phyloP scores from a whole-genome alignment of 352 stramenopile species.

The Phytophthora crassamura region DNA sequence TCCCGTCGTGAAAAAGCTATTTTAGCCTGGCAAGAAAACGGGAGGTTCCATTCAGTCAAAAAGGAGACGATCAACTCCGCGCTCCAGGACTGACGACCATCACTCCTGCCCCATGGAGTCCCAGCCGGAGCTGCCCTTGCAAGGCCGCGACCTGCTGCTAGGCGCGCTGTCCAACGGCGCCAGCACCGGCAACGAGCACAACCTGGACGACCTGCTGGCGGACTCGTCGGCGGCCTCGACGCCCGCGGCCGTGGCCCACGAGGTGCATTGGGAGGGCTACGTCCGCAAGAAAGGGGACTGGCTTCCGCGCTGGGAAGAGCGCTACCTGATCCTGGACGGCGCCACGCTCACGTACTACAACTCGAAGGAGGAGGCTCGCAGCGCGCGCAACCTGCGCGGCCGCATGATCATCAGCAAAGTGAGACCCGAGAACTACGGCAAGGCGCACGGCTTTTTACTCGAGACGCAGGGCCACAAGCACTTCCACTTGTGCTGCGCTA shows the following conservation, averaged over 20 bases:
- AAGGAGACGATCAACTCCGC: slow-evolving; percentile 4
- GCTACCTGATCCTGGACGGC: slow-evolving; percentile 88
- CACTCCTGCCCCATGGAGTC: slow-evolving; percentile 30
- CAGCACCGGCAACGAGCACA: slow-evolving; percentile 8
- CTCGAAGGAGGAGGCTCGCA: slow-evolving; percentile 86
- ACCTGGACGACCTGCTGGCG: slow-evolving; percentile 47
- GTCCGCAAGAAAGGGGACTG: slow-evolving; percentile 91
- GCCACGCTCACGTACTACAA: slow-evolving; percentile 89
- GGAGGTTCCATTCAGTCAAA: slow-evolving; percentile 27
- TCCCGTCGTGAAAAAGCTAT: slow-evolving; percentile 35
- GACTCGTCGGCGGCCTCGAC: slow-evolving; percentile 48
- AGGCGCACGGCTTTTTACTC: slow-evolving; percentile 88
- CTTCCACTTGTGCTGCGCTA: slow-evolving; percentile 88
- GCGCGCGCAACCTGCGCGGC: slow-evolving; percentile 78
- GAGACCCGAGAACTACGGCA: slow-evolving; percentile 87
- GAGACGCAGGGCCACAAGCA: slow-evolving; percentile 90
- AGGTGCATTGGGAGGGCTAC: slow-evolving; percentile 91
- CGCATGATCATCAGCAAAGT: slow-evolving; percentile 87
- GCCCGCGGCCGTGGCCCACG: slow-evolving; percentile 54
- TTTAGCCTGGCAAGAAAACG: slow-evolving; percentile 34
- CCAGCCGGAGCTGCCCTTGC: slow-evolving; percentile 36
- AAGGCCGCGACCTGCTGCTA: slow-evolving; percentile 56
- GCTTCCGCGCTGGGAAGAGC: slow-evolving; percentile 90
- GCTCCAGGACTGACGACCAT: slow-evolving; percentile 15
- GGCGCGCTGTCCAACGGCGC: slow-evolving; percentile 37